Conservation (phyloP, 2,329 filamentous ascomycete species). For the Sphaerulina musiva region DNA sequence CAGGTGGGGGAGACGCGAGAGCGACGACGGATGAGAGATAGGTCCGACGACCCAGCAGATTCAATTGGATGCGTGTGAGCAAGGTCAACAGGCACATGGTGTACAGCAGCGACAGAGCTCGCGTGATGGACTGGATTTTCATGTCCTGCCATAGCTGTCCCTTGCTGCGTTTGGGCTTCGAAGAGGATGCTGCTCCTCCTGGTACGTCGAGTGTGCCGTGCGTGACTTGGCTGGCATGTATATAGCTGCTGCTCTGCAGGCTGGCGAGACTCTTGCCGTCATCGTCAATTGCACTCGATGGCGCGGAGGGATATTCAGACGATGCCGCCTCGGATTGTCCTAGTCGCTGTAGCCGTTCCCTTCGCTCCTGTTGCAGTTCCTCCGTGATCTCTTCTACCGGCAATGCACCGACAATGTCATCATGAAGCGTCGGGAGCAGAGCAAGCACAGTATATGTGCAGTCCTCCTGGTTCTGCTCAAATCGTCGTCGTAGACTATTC, state of each 20-base stretch:
- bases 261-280: slow-evolving; percentile 73
- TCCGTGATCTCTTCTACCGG: slow-evolving; percentile 89
- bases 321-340: slow-evolving; percentile 51
- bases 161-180: slow-evolving; percentile 67
- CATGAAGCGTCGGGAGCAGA: slow-evolving; percentile 81
- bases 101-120: slow-evolving; percentile 87
- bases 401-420: slow-evolving; percentile 79
- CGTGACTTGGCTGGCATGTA: slow-evolving; percentile 72
- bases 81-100: slow-evolving; percentile 82
- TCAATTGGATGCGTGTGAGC: slow-evolving; percentile 90
- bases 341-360: slow-evolving; percentile 50
- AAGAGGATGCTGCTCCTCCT: slow-evolving; percentile 30
- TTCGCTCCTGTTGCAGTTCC: slow-evolving; percentile 90
- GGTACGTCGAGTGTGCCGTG: slow-evolving; percentile 33
- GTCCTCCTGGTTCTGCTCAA: slow-evolving; percentile 98
- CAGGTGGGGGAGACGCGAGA: slow-evolving; percentile 64
- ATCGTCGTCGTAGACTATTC: slow-evolving; percentile 77
- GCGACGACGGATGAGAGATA: slow-evolving; percentile 95
- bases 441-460: slow-evolving; percentile 98
- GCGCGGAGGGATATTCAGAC: slow-evolving; percentile 52
- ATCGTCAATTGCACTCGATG: slow-evolving; percentile 71
- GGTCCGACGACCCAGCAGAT: slow-evolving; percentile 88
- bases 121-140: slow-evolving; percentile 87
- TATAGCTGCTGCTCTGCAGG: slow-evolving; percentile 68
- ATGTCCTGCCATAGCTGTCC: slow-evolving; percentile 94